phyloP scores from a whole-genome alignment of 768 basidiomycete species.

The Trametes cinnabarina region DNA sequence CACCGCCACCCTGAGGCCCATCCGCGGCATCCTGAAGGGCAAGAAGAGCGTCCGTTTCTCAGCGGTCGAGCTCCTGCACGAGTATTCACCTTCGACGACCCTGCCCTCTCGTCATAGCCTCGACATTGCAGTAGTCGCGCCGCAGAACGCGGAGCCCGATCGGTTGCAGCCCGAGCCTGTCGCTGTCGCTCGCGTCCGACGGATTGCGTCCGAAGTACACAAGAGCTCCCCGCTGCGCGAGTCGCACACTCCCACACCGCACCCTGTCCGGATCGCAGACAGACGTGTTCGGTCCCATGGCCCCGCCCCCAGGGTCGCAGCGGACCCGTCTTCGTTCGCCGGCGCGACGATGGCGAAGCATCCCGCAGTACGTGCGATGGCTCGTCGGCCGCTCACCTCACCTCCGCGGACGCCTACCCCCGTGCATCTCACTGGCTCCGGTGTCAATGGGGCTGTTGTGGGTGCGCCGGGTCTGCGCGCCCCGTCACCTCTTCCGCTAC shows the following conservation, averaged over 20 bases:
- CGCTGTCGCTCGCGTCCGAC: neutral
- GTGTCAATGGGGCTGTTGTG: conserved; percentile 3
- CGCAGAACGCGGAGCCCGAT: neutral
- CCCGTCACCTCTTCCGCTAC: neutral
- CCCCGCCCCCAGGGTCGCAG: neutral
- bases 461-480: conserved; percentile 12
- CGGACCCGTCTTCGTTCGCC: neutral
- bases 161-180: neutral
- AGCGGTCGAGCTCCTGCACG: conserved; percentile 20
- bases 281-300: neutral
- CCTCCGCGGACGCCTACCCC: conserved; percentile 7
- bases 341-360: conserved; percentile 24
- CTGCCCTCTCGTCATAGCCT: neutral
- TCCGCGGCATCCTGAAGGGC: conserved; percentile 40
- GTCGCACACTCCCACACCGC: neutral
- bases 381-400: conserved; percentile 3
- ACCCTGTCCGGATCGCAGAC: neutral
- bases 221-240: conserved; percentile 14
- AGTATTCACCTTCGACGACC: conserved; percentile 7
- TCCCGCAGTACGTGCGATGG: conserved; percentile 23
- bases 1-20: conserved; percentile 29
- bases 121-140: neutral
- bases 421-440: neutral
- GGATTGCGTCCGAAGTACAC: neutral
- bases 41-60: conserved; percentile 40